Evolutionary conservation across 495 filamentous ascomycete genomes (phyloP), one percentile per base, ranked within the genome.

Genomic region (Penicillium arizonense): DNA sequence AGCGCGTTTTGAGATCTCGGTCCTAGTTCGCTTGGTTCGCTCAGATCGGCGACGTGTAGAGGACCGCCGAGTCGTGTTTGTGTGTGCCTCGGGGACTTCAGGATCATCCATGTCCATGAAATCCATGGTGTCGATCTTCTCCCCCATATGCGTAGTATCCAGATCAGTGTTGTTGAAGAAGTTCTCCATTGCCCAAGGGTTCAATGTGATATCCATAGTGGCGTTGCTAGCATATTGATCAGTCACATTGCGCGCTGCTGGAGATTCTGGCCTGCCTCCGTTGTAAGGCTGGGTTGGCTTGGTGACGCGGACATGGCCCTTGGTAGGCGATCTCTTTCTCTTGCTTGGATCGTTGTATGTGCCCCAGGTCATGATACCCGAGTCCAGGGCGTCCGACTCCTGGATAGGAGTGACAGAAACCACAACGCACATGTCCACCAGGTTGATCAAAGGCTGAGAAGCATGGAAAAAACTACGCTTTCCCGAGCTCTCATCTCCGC

Each of bases 391-490:
- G 3, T 49, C 46, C 16, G 34, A 16, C 16, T 49, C 46, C 12
- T 49, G 20, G 3, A 34, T 26, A 20, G 36, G 21, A 18, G 16
- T 14, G 18, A 34, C 20, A 40, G 16, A 6, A 5, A 49, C 36
- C 11, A 20, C 36, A 13, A 40, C 18, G 24, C 46, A 49, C 34
- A 23, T 26, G 8, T 30, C 46, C 28, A 30, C 28, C 8, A 30
- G 7, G 3, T 49, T 7, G 12, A 49, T 16, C 8, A 16, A 9
- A 3, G 46, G 34, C 9, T 40, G 10, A 6, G 46, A 49, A 8
- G 47, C 38, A 35, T 30, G 10, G 28, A 50, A 50, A 11, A 50
- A 20, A 9, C 34, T 40, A n/a, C 47, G 47, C 7, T 50, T 16
- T 7, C 30, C 47, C 30, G 21, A 21, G 10, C 18, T 50, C 9